Evolutionary conservation across 2,329 filamentous ascomycete genomes (phyloP), one percentile per base, ranked within the genome.

Genomic region (Trichoderma afroharzianum): DNA sequence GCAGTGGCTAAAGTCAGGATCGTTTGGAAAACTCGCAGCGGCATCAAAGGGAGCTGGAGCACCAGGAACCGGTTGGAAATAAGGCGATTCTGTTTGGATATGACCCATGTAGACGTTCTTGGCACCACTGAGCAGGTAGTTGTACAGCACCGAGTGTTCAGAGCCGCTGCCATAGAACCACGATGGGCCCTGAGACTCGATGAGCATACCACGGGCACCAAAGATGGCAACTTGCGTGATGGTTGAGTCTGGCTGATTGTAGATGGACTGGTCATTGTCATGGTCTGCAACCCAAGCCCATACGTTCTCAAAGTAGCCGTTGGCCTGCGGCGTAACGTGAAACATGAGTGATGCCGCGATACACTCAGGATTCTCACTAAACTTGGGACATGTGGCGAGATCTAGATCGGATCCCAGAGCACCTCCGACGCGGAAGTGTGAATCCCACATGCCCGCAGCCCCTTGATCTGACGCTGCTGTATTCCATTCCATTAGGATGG

Each of bases 261-360:
- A 43, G 39, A 43, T 43, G 39, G 39, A 43, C 39, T 43, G 39
- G 74, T 89, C 87, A 26, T 88, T 80, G 67, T 89, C 87, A 74
- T 93, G 91, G 77, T 93, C 91, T 2, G 90, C 87, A 12, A 88
- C 87, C 90, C 90, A 93, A 73, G 89, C 87, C 90, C 90, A 92
- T 72, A 84, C 80, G 74, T 88, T 85, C 73, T 85, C 83, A 72
- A 85, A 80, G 72, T 85, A 86, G 4, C 87, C 87, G 21, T 85
- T 78, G 3, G 83, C 81, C 6, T 74, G 72, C 63, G 76, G 74
- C 4, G 83, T 84, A 15, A 85, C 76, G 73, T 85, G 83, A 73
- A 85, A 78, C 62, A 82, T 82, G 75, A 88, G 24, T 80, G 88
- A 90, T 4, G 88, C 88, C 18, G 87, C 90, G 3, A 87, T 83